Conservation (phyloP, 441 rosid species). For the Corymbia calophylla region DNA sequence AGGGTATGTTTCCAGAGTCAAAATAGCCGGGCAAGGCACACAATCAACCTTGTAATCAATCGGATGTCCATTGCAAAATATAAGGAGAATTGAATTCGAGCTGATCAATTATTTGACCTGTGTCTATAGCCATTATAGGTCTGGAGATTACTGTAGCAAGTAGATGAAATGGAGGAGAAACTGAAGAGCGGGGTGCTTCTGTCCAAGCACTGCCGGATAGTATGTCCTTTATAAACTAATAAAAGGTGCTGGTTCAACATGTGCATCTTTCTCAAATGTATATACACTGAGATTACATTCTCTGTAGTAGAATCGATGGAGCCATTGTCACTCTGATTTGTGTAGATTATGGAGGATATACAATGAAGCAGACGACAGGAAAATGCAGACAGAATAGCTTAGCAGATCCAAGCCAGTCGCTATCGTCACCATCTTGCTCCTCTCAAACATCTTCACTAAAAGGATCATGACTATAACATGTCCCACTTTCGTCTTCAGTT, state of each 20-base stretch:
- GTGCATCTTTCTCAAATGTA: background rate
- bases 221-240: background rate
- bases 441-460: constrained; percentile 91
- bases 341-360: constrained; percentile 85
- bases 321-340: constrained; percentile 31
- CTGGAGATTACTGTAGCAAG: background rate
- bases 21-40: background rate
- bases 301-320: background rate
- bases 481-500: constrained; percentile 86
- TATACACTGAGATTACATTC: background rate
- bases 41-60: background rate
- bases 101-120: background rate
- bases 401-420: constrained; percentile 70
- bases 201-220: background rate
- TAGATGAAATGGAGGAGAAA: background rate
- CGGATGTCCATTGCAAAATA: background rate
- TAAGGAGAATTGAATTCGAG: background rate
- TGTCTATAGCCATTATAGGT: background rate
- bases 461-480: constrained; percentile 95
- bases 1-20: background rate
- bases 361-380: constrained; percentile 80
- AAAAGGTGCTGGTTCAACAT: background rate
- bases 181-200: background rate
- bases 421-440: constrained; percentile 90
- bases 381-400: constrained; percentile 76